Base-by-base conservation (phyloP, 129 eudicot species). In the Centrapalus pauciflorus region DNA sequence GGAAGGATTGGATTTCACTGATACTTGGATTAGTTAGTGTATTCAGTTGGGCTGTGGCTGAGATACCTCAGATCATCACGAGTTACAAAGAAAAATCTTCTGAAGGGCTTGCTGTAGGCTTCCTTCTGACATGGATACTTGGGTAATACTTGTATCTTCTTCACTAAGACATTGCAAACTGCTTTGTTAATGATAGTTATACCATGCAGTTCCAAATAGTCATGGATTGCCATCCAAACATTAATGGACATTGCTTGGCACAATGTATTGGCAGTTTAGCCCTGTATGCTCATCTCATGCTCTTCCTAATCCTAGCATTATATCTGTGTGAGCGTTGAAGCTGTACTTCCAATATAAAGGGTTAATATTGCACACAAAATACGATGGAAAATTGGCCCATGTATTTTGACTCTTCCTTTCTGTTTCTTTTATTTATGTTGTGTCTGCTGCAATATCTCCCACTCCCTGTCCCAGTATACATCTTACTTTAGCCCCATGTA, bases 51-150 rank as follows among this genome's bases (percentile, higher is more conserved):
- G 76, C 79, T 76, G 83, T 84, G 28, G 91, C 96, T 26, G 96
- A 88, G 69, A 56, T 88, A 74, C 96, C 96, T 32, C 96, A 88
- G 54, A 66, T 88, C 61, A 80, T 88, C 67, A 84, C 88, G 9
- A 88, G 76, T 77, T 84, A 63, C 75, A 79, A 52, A 79, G 71
- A 75, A 12, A 84, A 82, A 45, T 88, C 91, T 13, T 62, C 86
- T 4, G 81, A 88, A 70, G 96, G 96, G 5, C 88, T 88, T 74
- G 87, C 96, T 43, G 26, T 83, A 16, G 63, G 76, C 28, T 84
- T 88, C 75, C 76, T 88, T 43, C 28, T 70, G 30, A 84, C 96
- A 46, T 88, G 96, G 96, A 82, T 84, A 21, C 33, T 84, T 4
- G 96, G 96, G 96, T 88, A 84, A 79, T 56, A 30, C 12, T 28